Conservation (phyloP, 2,329 filamentous ascomycete species). For the Fusarium udum region DNA sequence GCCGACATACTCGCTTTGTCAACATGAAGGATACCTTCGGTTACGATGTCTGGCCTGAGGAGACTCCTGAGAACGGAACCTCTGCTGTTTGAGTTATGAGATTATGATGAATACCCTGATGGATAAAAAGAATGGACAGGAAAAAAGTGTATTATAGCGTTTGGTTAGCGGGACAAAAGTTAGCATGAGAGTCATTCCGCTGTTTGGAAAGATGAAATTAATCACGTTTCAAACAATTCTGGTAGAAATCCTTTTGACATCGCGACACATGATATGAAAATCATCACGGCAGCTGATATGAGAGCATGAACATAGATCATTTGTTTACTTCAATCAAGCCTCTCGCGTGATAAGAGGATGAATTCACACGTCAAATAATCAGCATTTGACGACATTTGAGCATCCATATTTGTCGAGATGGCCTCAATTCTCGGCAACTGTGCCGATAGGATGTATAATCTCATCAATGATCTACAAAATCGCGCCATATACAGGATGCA, state of each 20-base stretch:
- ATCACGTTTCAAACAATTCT: background rate
- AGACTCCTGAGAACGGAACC: constrained; percentile 46
- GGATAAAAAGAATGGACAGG: background rate
- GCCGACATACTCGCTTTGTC: constrained; percentile 75
- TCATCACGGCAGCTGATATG: background rate
- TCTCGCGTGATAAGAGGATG: too few species aligned
- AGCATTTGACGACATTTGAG: background rate
- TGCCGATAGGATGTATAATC: background rate
- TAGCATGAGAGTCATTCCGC: constrained; percentile 1
- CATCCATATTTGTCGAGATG: too few species aligned
- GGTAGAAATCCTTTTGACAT: background rate
- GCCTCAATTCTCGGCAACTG: background rate
- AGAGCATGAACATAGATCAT: fast-evolving
- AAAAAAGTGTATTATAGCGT: constrained; percentile 21
- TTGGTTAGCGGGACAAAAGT: constrained; percentile 16
- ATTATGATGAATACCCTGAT: constrained; percentile 29
- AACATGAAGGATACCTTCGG: constrained; percentile 87
- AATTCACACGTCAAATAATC: too few species aligned
- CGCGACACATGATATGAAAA: background rate
- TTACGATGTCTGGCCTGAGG: constrained; percentile 74
- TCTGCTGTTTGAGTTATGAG: constrained; percentile 26
- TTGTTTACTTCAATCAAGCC: too few species aligned
- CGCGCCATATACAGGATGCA: background rate
- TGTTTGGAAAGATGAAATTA: background rate
- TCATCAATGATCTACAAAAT: background rate